Percentiles rank a stretch among this genome's conserved stretches.
Evolutionary conservation across 1,139 yeast species (phyloP).

Genomic region (Pichia sp.): DNA sequence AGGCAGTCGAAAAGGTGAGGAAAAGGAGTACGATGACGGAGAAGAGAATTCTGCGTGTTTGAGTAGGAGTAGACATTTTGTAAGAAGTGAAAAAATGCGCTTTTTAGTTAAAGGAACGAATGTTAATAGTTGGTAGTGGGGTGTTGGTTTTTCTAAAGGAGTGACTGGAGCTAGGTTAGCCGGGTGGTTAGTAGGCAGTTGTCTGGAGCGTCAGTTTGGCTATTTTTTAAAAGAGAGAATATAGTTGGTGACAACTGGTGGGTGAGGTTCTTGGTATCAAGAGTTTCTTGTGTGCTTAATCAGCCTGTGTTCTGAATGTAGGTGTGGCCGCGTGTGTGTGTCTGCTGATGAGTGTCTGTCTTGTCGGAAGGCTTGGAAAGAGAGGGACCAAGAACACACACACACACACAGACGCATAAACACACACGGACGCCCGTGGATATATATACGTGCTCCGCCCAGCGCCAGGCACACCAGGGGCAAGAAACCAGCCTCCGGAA

Average conservation of each 20-base stretch:
- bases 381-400: too few relatives aligned
- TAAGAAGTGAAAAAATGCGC: not conserved
- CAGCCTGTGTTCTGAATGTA: not conserved
- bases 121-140: slow-evolving; percentile 5
- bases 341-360: too few relatives aligned
- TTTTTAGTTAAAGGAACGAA: not conserved
- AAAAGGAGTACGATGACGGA: not conserved
- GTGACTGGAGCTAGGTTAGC: slow-evolving; percentile 2
- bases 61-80: slow-evolving; percentile 1
- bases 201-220: not conserved
- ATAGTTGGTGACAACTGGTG: slow-evolving; percentile 9
- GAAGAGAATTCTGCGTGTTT: slow-evolving; percentile 5
- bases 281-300: not conserved
- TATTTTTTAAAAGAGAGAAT: slow-evolving; percentile 7
- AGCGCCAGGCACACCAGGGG: not conserved
- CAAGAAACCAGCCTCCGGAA: not conserved
- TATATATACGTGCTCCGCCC: not conserved
- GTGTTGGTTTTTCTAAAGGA: slow-evolving; percentile 1
- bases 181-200: not conserved
- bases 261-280: slow-evolving; percentile 3
- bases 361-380: too few relatives aligned
- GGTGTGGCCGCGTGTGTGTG: too few relatives aligned
- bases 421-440: too few relatives aligned
- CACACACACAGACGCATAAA: too few relatives aligned
- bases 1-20: slow-evolving; percentile 35